Percentiles rank a stretch among this genome's conserved stretches.
These are phyloP conservation scores for Phytophthora fragariaefolia DNA, from an alignment of 352 stramenopile genomes.

Conservation along the genomic window DNA sequence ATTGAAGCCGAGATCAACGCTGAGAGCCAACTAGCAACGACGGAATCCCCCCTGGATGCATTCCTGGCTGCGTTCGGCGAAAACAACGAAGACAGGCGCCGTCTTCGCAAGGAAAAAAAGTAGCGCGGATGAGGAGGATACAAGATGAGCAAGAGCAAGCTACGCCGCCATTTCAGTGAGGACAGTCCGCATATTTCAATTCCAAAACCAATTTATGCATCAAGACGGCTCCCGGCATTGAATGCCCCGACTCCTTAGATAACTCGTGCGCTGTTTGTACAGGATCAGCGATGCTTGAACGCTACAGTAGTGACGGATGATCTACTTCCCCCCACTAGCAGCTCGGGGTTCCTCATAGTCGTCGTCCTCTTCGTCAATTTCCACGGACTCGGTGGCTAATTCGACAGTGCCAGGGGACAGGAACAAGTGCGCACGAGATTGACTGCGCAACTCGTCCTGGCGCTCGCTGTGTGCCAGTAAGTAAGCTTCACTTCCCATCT, in stretches of 20 bases:
- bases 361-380: conserved; percentile 30
- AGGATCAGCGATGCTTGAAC: background rate
- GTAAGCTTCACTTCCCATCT: conserved; percentile 83
- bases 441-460: conserved; percentile 19
- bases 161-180: background rate
- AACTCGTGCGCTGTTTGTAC: conserved; percentile 14
- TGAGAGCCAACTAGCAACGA: conserved; percentile 1
- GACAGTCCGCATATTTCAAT: conserved; percentile 12
- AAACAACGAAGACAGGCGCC: conserved; percentile 1
- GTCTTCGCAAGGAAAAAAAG: conserved; percentile 10
- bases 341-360: conserved; percentile 27
- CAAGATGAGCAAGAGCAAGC: background rate
- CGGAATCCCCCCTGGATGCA: background rate
- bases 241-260: conserved; percentile 3
- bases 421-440: conserved; percentile 35
- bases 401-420: conserved; percentile 24
- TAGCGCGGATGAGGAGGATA: conserved; percentile 1
- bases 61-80: conserved; percentile 12
- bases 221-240: background rate
- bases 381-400: conserved; percentile 14
- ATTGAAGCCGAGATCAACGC: background rate
- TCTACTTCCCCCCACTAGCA: conserved; percentile 34
- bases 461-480: conserved; percentile 59
- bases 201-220: conserved; percentile 14
- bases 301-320: background rate